These are phyloP conservation scores for Golubevia pallescens DNA, from an alignment of 1,284 basidiomycete genomes.

Conservation along the genomic window DNA sequence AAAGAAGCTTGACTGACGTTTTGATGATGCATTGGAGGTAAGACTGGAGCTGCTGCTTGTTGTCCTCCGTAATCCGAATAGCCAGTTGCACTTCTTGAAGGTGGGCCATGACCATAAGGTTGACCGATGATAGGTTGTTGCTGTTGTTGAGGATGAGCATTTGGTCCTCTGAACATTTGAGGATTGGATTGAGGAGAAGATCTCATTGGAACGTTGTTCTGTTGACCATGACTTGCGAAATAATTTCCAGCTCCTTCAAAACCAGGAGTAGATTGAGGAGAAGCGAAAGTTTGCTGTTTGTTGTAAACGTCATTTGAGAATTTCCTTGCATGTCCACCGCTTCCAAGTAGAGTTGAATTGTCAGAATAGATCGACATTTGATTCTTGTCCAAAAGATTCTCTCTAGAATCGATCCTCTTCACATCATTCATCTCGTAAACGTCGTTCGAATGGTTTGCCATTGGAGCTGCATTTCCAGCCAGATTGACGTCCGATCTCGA, in stretches of 20 bases:
- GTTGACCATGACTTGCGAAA: neutral
- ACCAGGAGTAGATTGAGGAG: neutral
- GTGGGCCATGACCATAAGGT: neutral
- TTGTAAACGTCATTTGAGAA: neutral
- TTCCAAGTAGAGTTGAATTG: neutral
- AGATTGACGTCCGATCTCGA: neutral
- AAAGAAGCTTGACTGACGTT: neutral
- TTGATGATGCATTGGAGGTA: neutral
- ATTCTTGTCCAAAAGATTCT: conserved; percentile 48
- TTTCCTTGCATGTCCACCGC: neutral
- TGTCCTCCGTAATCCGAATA: neutral
- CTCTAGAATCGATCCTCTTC: conserved; percentile 31
- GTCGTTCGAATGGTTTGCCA: conserved; percentile 20
- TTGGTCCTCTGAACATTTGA: neutral
- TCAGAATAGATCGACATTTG: neutral
- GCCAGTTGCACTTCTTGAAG: neutral
- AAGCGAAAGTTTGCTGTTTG: neutral
- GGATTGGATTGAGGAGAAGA: neutral
- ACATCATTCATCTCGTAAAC: conserved; percentile 47
- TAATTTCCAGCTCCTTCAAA: neutral
- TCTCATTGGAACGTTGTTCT: neutral
- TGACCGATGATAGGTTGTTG: no score
- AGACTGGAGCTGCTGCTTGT: neutral
- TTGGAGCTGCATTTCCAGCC: conserved; percentile 1
- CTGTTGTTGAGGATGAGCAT: neutral